Conservation (phyloP, 2,329 filamentous ascomycete genomes). For the Knoxdaviesia capensis region DNA sequence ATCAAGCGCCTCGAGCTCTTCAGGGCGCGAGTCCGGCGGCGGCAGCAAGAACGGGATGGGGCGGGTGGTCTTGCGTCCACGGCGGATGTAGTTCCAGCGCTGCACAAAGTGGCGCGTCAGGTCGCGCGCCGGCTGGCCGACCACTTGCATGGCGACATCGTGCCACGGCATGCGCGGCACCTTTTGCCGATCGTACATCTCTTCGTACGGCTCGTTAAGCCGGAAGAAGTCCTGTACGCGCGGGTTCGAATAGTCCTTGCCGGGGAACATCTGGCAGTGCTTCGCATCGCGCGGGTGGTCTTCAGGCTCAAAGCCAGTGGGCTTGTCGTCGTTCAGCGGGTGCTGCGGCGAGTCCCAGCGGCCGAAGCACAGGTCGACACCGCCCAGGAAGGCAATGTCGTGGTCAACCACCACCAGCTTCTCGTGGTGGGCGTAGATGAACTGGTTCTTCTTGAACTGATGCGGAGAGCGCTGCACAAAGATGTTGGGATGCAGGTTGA, state of each 20-base stretch:
- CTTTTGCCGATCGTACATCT: conserved; percentile 90
- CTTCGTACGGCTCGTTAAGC: conserved; percentile 85
- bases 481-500: conserved; percentile 89
- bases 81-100: conserved; percentile 90
- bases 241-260: conserved; percentile 96
- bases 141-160: conserved; percentile 92
- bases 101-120: conserved; percentile 92
- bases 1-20: conserved; percentile 71
- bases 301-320: conserved; percentile 77
- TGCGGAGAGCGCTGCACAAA: conserved; percentile 94
- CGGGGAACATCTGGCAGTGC: conserved; percentile 88
- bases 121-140: conserved; percentile 86
- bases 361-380: conserved; percentile 91
- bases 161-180: conserved; percentile 97
- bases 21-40: conserved; percentile 73
- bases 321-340: conserved; percentile 75
- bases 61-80: conserved; percentile 79
- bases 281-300: conserved; percentile 63
- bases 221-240: conserved; percentile 88
- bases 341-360: conserved; percentile 96
- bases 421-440: conserved; percentile 98
- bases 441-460: conserved; percentile 96
- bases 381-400: conserved; percentile 85
- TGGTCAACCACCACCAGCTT: conserved; percentile 97
- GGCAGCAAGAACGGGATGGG: conserved; percentile 87